These are phyloP conservation scores for Solanum pimpinellifolium DNA, from an alignment of 257 asterid genomes.

Conservation along the genomic window DNA sequence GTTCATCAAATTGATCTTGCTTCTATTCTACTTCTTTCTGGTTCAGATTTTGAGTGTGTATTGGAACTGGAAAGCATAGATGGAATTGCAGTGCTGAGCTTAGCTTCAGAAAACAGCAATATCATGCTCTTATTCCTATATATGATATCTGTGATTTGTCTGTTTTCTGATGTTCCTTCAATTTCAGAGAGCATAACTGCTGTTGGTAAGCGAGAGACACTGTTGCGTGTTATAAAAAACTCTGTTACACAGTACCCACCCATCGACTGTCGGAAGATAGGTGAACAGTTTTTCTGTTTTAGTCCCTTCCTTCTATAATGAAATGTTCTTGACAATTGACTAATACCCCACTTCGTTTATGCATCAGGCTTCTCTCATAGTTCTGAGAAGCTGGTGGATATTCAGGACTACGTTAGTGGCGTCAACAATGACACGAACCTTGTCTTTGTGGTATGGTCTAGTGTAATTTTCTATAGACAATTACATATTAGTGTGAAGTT, in stretches of 20 bases:
- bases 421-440: slow-evolving; percentile 41
- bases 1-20: no score
- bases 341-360: neutral
- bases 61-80: no score
- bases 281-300: slow-evolving; percentile 16
- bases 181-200: no score
- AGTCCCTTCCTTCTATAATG: neutral
- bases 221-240: slow-evolving; percentile 53
- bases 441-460: slow-evolving; percentile 72
- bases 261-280: slow-evolving; percentile 62
- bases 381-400: slow-evolving; percentile 67
- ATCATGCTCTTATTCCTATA: no score
- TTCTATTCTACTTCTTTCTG: no score
- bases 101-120: no score
- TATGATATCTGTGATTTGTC: no score
- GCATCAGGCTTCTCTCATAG: slow-evolving; percentile 82
- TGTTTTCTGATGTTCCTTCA: no score
- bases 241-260: slow-evolving; percentile 82
- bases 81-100: no score
- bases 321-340: neutral
- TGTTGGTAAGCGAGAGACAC: no score
- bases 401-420: slow-evolving; percentile 54
- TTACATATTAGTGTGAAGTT: neutral
- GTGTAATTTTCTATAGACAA: neutral
- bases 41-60: no score